Evolutionary conservation across 305 asterid species (phyloP), one percentile per base, ranked within the genome.

Genomic region (Ajuga reptans): DNA sequence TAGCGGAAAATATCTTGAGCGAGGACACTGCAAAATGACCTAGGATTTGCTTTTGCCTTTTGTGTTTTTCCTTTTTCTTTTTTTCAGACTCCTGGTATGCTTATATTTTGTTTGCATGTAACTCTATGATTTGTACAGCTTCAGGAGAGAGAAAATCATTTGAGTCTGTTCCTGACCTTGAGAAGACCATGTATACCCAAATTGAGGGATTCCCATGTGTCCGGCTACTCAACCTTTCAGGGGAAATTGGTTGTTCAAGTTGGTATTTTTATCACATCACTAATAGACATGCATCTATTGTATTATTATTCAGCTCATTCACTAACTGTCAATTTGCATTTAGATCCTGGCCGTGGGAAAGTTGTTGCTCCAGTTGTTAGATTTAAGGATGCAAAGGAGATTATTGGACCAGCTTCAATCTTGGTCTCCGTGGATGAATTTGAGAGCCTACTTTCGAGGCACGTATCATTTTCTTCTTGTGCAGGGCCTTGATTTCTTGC

Each of bases 241-340:
- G 95, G 82, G 98, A 87, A 85, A 88, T 92, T 76, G 98, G 98
- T 52, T 92, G 98, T 82, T 88, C 98, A 85, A 92, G 98, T 90
- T 71, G 66, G 91, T 74, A 75, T 66, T 76, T 64, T 34, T 56
- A 61, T 69, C 70, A 34, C 73, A 55, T 67, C 33, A 50, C 75
- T 68, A n/a, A 34, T 63, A 34, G 11, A 59, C 34, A 11, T 66
- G 70, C 58, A 12, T 47, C 33, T 69, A 8, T 27, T 43, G 27
- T 21, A 21, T 3, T 27, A 27, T 69, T 64, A 60, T 68, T 60
- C 41, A 17, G 54, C 72, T 27, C 45, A 66, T 37, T 70, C 58
- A 69, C 82, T 73, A 50, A 78, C 69, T 29, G 31, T 39, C 51
- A 74, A 54, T 76, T 77, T 72, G 53, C 70, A 58, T 55, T 69